A percentile compares a stretch with the other conserved stretches of the same genome.
These are phyloP conservation scores for Marasmius oreades DNA, from an alignment of 1,284 basidiomycete species.

Conservation along the genomic window DNA sequence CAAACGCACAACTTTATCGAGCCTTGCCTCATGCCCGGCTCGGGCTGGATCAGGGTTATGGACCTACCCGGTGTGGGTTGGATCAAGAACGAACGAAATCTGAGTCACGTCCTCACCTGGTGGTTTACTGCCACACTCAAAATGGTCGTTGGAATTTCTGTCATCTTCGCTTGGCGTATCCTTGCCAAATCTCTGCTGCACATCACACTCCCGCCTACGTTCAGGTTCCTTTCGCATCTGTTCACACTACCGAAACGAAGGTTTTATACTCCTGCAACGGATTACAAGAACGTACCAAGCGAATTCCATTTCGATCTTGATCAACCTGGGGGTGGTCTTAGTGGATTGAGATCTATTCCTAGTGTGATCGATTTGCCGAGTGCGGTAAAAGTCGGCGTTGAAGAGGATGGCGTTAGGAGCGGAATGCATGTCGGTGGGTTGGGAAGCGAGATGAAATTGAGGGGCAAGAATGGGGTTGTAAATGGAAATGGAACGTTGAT, in stretches of 20 bases:
- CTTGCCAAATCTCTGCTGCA: constrained; percentile 77
- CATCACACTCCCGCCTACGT: constrained; percentile 74
- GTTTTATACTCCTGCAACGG: constrained; percentile 87
- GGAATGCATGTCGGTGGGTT: constrained; percentile 25
- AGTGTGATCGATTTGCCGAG: constrained; percentile 80
- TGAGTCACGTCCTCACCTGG: constrained; percentile 51
- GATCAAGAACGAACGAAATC: constrained; percentile 34
- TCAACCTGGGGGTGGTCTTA: constrained; percentile 24
- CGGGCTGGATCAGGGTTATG: constrained; percentile 1
- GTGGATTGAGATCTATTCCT: constrained; percentile 69
- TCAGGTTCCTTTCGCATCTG: constrained; percentile 65
- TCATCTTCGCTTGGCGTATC: constrained; percentile 85
- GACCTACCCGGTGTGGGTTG: constrained; percentile 19
- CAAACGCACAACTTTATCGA: constrained; percentile 1
- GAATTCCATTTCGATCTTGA: constrained; percentile 37
- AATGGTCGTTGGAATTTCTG: constrained; percentile 61
- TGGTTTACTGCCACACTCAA: constrained; percentile 56
- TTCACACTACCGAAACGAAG: constrained; percentile 72
- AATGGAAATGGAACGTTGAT: constrained; percentile 2
- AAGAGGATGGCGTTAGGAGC: constrained; percentile 40
- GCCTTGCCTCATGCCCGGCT: constrained; percentile 13
- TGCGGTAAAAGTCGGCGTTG: constrained; percentile 30
- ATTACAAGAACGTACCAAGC: constrained; percentile 68
- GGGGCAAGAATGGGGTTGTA: background rate
- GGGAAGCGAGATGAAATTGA: constrained; percentile 9